Percentiles rank a stretch among this genome's conserved stretches.
These are phyloP conservation scores for Trichoderma polysporum DNA, from an alignment of 2,329 filamentous ascomycete genomes.

Conservation along the genomic window DNA sequence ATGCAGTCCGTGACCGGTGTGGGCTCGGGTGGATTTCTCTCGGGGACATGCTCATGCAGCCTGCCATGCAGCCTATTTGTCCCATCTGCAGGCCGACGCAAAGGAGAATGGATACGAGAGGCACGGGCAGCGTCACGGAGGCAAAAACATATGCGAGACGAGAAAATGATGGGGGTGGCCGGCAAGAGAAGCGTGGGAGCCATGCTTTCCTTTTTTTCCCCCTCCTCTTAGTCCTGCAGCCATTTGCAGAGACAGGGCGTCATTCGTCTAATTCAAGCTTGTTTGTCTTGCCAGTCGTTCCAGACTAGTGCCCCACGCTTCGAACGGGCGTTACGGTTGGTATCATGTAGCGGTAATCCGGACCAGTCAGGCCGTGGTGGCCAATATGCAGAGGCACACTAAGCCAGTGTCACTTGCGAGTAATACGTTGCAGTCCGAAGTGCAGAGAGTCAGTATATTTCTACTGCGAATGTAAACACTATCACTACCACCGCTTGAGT, in stretches of 20 bases:
- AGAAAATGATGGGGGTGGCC: neutral
- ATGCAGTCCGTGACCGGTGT: slow-evolving; percentile 11
- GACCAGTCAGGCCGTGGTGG: neutral
- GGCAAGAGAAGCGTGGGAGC: neutral
- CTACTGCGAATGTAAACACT: neutral
- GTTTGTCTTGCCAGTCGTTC: neutral
- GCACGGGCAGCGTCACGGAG: slow-evolving; percentile 1
- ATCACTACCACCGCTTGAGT: neutral
- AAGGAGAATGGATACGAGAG: neutral
- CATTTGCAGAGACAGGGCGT: neutral
- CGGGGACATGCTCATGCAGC: neutral
- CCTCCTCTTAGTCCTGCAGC: neutral
- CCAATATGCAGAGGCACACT: neutral
- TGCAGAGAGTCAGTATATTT: neutral
- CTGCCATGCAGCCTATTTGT: neutral
- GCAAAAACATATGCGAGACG: neutral
- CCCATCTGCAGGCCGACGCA: neutral
- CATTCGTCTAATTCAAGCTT: neutral
- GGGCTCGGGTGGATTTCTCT: neutral
- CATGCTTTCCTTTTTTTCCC: neutral
- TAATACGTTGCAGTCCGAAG: neutral
- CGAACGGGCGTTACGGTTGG: neutral
- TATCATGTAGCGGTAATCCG: neutral
- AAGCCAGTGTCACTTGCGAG: neutral
- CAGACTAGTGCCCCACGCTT: neutral